Conservation (phyloP, 2,329 filamentous ascomycete species). For the Gliomastix tumulicola region DNA sequence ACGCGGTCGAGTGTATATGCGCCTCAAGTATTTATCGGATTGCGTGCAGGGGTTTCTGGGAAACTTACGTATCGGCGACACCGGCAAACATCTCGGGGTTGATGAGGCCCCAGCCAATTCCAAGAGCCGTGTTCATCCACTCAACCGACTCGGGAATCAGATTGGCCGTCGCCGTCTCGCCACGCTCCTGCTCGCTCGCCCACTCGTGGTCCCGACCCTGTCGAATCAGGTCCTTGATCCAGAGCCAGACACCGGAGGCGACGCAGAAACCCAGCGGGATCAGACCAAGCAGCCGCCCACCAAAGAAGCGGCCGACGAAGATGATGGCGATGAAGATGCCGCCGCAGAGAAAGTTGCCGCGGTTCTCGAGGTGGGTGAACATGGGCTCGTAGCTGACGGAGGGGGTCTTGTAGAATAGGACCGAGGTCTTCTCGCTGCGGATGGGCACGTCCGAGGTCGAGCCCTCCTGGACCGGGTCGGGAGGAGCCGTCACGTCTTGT, state of each 20-base stretch:
- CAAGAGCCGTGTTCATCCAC: constrained; percentile 90
- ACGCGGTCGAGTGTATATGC: too few species aligned
- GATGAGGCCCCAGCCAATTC: constrained; percentile 81
- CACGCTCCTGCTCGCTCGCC: constrained; percentile 78
- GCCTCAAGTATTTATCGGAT: too few species aligned
- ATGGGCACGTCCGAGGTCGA: constrained; percentile 92
- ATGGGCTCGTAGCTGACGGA: constrained; percentile 86
- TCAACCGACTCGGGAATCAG: constrained; percentile 88
- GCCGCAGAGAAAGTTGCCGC: constrained; percentile 62
- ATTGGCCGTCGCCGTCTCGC: constrained; percentile 79
- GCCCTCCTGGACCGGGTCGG: constrained; percentile 74
- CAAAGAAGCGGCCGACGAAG: constrained; percentile 72
- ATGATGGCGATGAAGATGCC: constrained; percentile 69
- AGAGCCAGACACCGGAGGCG: constrained; percentile 74
- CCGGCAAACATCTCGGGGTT: constrained; percentile 94
- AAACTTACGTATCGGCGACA: constrained; percentile 73
- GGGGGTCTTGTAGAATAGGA: constrained; percentile 91
- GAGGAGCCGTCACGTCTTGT: constrained; percentile 86
- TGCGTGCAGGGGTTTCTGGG: background rate
- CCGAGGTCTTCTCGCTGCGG: constrained; percentile 91
- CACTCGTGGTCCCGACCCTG: constrained; percentile 82
- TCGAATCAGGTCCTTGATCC: constrained; percentile 80
- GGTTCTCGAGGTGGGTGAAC: constrained; percentile 68
- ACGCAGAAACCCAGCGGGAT: constrained; percentile 67
- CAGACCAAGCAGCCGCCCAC: constrained; percentile 68